Conservation (phyloP, 2,329 filamentous ascomycete species). For the Stemphylium beticola region DNA sequence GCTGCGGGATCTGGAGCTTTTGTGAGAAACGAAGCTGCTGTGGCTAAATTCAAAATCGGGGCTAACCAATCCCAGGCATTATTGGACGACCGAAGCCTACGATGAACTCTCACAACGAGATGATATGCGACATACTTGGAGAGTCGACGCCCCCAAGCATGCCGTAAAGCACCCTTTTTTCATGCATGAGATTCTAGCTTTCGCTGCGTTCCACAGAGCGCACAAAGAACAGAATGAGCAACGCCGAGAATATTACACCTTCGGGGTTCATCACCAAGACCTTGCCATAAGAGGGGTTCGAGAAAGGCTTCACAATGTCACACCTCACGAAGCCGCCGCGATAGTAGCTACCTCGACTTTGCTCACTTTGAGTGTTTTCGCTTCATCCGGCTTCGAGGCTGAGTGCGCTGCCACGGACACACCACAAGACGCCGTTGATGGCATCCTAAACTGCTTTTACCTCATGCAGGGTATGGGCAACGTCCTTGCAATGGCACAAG, state of each 20-base stretch:
- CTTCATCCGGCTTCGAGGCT: conserved; percentile 37
- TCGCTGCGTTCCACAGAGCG: conserved; percentile 49
- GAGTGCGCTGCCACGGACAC: conserved; percentile 9
- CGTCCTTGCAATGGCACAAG: conserved; percentile 32
- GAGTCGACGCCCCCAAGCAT: conserved; percentile 41
- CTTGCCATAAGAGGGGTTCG: conserved; percentile 43
- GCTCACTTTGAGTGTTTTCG: conserved; percentile 41
- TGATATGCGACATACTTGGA: conserved; percentile 43
- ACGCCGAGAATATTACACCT: conserved; percentile 36
- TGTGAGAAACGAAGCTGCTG: conserved; percentile 29
- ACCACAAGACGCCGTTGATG: conserved; percentile 32
- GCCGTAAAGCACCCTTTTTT: conserved; percentile 46
- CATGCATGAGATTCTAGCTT: conserved; percentile 51
- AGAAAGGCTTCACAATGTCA: conserved; percentile 36
- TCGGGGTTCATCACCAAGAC: conserved; percentile 48
- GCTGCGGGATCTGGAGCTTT: conserved; percentile 43
- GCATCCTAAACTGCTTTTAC: conserved; percentile 42
- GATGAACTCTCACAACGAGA: conserved; percentile 31
- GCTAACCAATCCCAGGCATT: conserved; percentile 34
- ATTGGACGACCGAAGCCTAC: conserved; percentile 41
- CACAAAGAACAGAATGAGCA: conserved; percentile 33
- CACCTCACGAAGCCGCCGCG: conserved; percentile 36
- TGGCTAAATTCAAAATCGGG: background rate
- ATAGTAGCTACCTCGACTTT: conserved; percentile 42
- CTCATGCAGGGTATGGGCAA: conserved; percentile 45